Percentiles rank a stretch among this genome's conserved stretches.
Conservation (phyloP, 345 rosid genomes). For the Conringia planisiliqua region DNA sequence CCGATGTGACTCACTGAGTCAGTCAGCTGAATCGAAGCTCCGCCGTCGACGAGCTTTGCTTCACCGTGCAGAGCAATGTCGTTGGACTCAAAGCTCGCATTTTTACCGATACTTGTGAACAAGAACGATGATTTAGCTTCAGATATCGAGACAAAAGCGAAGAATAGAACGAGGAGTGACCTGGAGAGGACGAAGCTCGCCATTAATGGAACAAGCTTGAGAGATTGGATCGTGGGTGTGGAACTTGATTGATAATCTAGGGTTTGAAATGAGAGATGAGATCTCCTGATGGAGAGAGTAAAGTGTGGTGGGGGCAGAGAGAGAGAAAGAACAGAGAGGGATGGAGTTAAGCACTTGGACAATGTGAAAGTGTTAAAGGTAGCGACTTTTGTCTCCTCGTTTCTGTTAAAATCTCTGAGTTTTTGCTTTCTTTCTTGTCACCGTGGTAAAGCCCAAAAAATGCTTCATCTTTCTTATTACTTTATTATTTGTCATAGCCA, state of each 20-base stretch:
- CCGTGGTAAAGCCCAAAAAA: conserved; percentile 8
- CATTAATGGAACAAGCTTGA: conserved; percentile 40
- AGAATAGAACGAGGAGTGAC: conserved; percentile 27
- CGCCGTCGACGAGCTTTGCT: conserved; percentile 47
- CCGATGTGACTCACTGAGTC: conserved; percentile 41
- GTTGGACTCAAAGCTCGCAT: conserved; percentile 47
- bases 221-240: conserved; percentile 46
- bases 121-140: conserved; percentile 47
- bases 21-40: conserved; percentile 58
- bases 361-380: conserved; percentile 28
- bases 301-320: conserved; percentile 13
- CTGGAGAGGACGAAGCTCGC: conserved; percentile 36
- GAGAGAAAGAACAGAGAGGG: background rate
- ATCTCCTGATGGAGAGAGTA: conserved; percentile 26
- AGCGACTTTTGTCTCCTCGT: conserved; percentile 22
- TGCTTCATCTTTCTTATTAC: background rate
- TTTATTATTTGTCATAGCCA: background rate
- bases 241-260: conserved; percentile 49
- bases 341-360: conserved; percentile 29
- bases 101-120: conserved; percentile 43
- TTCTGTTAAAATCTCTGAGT: background rate
- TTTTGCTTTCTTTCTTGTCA: background rate
- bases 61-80: conserved; percentile 59
- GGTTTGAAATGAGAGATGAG: conserved; percentile 23
- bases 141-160: conserved; percentile 38